Percentiles rank a stretch among this genome's conserved stretches.
Conservation (phyloP, 495 filamentous ascomycete species). For the Tuber microsphaerosporum region DNA sequence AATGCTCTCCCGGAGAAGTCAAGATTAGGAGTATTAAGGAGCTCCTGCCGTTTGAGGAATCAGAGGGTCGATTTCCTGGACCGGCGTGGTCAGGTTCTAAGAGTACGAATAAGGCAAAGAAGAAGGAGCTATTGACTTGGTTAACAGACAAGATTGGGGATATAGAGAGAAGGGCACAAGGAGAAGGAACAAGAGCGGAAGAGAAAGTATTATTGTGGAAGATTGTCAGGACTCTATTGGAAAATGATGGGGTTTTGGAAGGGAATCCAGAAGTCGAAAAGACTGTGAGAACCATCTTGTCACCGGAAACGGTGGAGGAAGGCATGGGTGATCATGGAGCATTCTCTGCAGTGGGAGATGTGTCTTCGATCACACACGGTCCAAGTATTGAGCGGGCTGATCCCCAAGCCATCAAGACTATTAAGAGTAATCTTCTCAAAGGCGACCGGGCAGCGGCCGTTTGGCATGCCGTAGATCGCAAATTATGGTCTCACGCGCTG, state of each 20-base stretch:
- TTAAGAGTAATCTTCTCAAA: constrained; percentile 63
- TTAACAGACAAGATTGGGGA: constrained; percentile 63
- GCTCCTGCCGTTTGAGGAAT: constrained; percentile 59
- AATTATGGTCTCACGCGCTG: constrained; percentile 93
- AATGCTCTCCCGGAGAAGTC: constrained; percentile 77
- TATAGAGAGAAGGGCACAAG: constrained; percentile 53
- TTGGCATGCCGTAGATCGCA: constrained; percentile 88
- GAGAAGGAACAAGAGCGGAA: constrained; percentile 60
- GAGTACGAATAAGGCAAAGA: constrained; percentile 67
- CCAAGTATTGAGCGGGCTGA: constrained; percentile 57
- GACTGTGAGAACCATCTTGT: constrained; percentile 65
- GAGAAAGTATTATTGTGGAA: constrained; percentile 88
- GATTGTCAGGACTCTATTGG: constrained; percentile 67
- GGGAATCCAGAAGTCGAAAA: constrained; percentile 65
- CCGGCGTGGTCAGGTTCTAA: constrained; percentile 55
- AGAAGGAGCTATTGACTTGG: constrained; percentile 87
- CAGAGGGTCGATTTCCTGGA: constrained; percentile 75
- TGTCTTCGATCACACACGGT: constrained; percentile 27
- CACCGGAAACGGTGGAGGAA: constrained; percentile 46
- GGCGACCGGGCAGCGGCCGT: constrained; percentile 88
- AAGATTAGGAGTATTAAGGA: constrained; percentile 65
- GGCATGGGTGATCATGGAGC: constrained; percentile 17
- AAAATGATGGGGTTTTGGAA: constrained; percentile 76
- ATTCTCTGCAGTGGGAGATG: constrained; percentile 35
- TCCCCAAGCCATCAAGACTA: constrained; percentile 56